phyloP scores from a whole-genome alignment of 73 alveolate genomes.

The Blepharisma stoltei region DNA sequence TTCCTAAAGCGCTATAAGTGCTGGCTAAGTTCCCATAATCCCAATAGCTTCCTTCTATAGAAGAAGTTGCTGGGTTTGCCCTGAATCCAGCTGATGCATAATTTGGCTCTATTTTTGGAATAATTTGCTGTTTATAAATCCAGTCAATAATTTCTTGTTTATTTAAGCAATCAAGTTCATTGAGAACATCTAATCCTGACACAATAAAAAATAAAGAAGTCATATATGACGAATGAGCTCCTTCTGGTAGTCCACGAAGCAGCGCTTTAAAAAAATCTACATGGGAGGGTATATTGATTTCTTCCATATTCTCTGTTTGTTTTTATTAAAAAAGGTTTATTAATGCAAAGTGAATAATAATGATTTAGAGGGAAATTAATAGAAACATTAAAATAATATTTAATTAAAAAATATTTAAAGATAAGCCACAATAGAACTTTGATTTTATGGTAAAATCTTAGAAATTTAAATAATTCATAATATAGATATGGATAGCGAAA shows the following conservation, averaged over 20 bases:
- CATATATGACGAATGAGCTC: conserved; percentile 25
- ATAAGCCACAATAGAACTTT: no score
- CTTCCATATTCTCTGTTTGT: no score
- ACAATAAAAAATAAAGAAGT: conserved; percentile 5
- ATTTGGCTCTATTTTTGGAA: background rate
- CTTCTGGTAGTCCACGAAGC: background rate
- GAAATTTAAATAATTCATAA: no score
- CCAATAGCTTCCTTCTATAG: background rate
- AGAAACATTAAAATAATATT: no score
- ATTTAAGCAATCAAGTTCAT: background rate
- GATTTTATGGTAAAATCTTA: no score
- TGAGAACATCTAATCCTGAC: background rate
- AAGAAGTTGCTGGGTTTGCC: conserved; percentile 14
- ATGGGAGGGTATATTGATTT: background rate
- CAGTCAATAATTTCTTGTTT: conserved; percentile 29
- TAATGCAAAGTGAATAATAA: no score
- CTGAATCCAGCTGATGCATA: conserved; percentile 28
- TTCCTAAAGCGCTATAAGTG: conserved; percentile 36
- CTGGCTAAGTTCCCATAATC: conserved; percentile 37
- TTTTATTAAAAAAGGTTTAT: no score
- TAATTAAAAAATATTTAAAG: no score
- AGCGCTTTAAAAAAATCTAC: background rate
- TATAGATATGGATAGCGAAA: no score
- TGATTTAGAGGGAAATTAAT: no score
- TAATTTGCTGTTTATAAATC: conserved; percentile 34